These are phyloP conservation scores for Xylariaceae sp. DNA, from an alignment of 2,329 filamentous ascomycete genomes.

Conservation along the genomic window DNA sequence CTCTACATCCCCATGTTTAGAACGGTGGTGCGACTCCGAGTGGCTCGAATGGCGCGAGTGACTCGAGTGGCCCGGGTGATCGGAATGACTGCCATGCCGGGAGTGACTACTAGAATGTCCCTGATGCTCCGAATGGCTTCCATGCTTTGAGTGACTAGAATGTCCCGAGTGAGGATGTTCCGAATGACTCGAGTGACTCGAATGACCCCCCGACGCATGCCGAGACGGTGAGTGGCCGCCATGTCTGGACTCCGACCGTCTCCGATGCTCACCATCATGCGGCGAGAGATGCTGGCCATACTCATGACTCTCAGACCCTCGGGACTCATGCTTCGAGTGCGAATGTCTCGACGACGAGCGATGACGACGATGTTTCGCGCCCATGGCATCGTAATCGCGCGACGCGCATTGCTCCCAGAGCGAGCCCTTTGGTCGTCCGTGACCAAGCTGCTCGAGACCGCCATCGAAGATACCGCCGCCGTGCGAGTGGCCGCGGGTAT, in stretches of 20 bases:
- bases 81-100: not conserved
- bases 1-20: too few species aligned
- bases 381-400: constrained; percentile 53
- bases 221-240: too few species aligned
- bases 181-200: constrained; percentile 11
- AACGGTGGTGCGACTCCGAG: too few species aligned
- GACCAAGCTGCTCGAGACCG: constrained; percentile 40
- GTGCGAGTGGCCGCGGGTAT: constrained; percentile 34
- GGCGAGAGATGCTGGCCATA: too few species aligned
- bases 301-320: too few species aligned
- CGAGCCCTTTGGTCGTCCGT: constrained; percentile 54
- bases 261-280: too few species aligned
- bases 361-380: constrained; percentile 38
- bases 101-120: not conserved
- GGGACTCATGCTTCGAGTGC: too few species aligned
- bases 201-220: too few species aligned
- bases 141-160: constrained; percentile 27
- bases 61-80: not conserved
- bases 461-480: constrained; percentile 36
- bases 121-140: too few species aligned
- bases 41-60: too few species aligned
- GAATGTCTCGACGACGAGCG: constrained; percentile 27
- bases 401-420: constrained; percentile 58
- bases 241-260: too few species aligned
- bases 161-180: constrained; percentile 25